A percentile compares a stretch with the other conserved stretches of the same genome.
These are phyloP conservation scores for Phyllachora maydis DNA, from an alignment of 2,329 filamentous ascomycete species.

Conservation along the genomic window DNA sequence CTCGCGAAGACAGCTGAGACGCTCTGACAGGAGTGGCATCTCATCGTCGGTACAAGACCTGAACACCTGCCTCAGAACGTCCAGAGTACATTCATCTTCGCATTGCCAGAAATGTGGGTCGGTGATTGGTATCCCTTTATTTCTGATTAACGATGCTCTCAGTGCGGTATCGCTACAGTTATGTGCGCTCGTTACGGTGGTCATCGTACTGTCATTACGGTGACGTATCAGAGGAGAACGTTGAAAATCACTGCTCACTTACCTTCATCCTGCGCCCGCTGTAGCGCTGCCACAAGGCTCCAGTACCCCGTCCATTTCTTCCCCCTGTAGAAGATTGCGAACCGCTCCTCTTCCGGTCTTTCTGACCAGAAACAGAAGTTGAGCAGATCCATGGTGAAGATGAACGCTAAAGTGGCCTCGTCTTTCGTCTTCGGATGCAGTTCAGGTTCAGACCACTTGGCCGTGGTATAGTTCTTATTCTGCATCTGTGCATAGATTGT, in stretches of 20 bases:
- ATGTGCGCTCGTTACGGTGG: too few relatives aligned
- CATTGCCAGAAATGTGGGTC: constrained; percentile 72
- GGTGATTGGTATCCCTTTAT: constrained; percentile 64
- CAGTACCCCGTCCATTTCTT: constrained; percentile 86
- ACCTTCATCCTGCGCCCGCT: constrained; percentile 79
- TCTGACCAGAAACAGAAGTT: constrained; percentile 98
- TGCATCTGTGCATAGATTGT: constrained; percentile 69
- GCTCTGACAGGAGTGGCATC: constrained; percentile 65
- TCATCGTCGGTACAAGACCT: constrained; percentile 69
- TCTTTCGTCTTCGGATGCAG: constrained; percentile 73
- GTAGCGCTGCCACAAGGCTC: constrained; percentile 74
- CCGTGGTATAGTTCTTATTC: constrained; percentile 61
- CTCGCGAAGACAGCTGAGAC: constrained; percentile 62
- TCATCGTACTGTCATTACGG: too few relatives aligned
- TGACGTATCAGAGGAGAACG: too few relatives aligned
- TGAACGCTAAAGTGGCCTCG: constrained; percentile 66
- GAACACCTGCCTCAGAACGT: constrained; percentile 59
- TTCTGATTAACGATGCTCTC: constrained; percentile 2
- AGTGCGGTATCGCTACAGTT: too few relatives aligned
- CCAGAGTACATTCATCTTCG: constrained; percentile 54
- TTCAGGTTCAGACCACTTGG: constrained; percentile 74
- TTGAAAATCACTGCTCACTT: constrained; percentile 8
- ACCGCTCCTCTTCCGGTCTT: constrained; percentile 45
- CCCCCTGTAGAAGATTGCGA: constrained; percentile 63
- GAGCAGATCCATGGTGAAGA: constrained; percentile 91